Conservation (phyloP, 2,329 filamentous ascomycete genomes). For the Clarireedia paspali region DNA sequence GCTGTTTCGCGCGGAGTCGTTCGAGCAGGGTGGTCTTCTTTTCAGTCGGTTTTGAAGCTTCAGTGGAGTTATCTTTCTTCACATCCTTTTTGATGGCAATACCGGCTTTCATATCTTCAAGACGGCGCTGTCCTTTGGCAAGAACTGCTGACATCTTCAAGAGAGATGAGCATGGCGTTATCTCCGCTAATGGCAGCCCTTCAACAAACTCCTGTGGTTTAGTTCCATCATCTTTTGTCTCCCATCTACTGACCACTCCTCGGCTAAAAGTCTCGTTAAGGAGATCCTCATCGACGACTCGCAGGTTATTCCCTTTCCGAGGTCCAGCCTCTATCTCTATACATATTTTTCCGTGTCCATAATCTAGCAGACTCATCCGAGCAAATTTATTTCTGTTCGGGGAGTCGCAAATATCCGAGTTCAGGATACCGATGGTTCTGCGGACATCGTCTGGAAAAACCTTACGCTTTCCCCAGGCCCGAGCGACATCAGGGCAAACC, state of each 20-base stretch:
- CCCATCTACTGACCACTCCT: constrained; percentile 42
- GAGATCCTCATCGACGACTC: constrained; percentile 41
- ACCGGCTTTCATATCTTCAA: constrained; percentile 60
- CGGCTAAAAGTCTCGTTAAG: constrained; percentile 47
- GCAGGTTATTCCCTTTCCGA: constrained; percentile 25
- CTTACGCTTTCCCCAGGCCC: constrained; percentile 64
- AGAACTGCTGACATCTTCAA: constrained; percentile 48
- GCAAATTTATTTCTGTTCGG: constrained; percentile 31
- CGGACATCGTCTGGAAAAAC: constrained; percentile 60
- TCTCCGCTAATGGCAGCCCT: constrained; percentile 46
- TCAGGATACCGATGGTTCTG: constrained; percentile 57
- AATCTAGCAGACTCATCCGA: constrained; percentile 38
- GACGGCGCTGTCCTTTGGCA: constrained; percentile 58
- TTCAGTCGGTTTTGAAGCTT: constrained; percentile 18
- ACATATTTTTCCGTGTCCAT: constrained; percentile 48
- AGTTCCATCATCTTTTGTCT: constrained; percentile 16
- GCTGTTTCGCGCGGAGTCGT: constrained; percentile 65
- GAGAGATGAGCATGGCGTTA: constrained; percentile 44
- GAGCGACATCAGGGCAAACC: constrained; percentile 55
- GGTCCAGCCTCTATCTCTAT: constrained; percentile 39
- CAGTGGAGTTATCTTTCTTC: constrained; percentile 31
- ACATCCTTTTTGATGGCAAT: constrained; percentile 45
- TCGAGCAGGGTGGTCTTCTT: constrained; percentile 63
- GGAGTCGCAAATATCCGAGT: constrained; percentile 23
- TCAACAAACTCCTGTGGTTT: constrained; percentile 39